Evolutionary conservation across 2,329 filamentous ascomycete genomes (phyloP), one percentile per base, ranked within the genome.

Genomic region (Albifimbria verrucaria): DNA sequence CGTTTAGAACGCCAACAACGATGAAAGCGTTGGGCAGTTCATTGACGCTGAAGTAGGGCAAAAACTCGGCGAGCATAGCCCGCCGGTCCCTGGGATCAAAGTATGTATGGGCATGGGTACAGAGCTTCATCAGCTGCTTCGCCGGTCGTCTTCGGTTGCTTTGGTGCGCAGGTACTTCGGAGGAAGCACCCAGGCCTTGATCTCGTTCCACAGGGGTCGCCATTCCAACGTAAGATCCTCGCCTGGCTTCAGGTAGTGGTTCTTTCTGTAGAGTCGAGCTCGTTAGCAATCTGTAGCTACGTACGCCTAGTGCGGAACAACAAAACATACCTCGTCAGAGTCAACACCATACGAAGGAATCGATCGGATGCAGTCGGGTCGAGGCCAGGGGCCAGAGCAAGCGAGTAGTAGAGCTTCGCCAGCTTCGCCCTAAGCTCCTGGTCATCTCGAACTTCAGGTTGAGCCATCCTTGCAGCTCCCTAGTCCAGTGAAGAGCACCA

Each of bases 371-470:
- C 86, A 54, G 80, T 81, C 49, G 83, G 82, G 65, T 97, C 93
- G 52, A 99, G 79, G 3, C 95, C 94, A 0, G 93, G 94, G 24
- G 94, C 90, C 55, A 99, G 80, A 5, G 91, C 82, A 54, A 99
- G 87, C 73, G 96, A 92, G 73, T 96, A 99, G 75, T 97, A 99
- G 36, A 99, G 80, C 73, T 88, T 89, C 25, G 94, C 89, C 25
- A 99, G 82, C 70, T 85, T 90, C 48, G 92, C 86, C 53, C 95
- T 83, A 60, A 92, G 86, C 67, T 88, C 87, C 90, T 85, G 47
- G 91, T 90, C 68, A 96, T 91, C 74, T 99, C 93, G 68, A 99
- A 99, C 78, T 99, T 99, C 72, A 99, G 85, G 51, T 88, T 89
- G 60, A 99, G 80, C 94, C 95, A 99, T 72, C 89, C 90, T 67